phyloP scores from a whole-genome alignment of 345 rosid genomes.

The Heritiera littoralis region DNA sequence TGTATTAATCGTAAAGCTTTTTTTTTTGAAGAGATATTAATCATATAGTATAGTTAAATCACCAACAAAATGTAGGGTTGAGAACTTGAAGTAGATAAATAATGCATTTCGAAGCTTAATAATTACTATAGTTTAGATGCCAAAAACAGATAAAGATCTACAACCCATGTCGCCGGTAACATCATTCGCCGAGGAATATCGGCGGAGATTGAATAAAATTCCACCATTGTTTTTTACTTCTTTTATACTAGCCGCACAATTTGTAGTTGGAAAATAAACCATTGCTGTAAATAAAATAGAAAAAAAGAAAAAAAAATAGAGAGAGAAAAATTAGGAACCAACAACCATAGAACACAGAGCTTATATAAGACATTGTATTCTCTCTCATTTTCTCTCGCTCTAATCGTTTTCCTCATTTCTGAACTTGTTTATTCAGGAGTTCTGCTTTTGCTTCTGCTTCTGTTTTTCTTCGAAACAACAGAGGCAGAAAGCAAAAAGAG shows the following conservation, averaged over 20 bases:
- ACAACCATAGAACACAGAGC: constrained; percentile 22
- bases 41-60: no score
- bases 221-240: constrained; percentile 18
- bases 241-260: constrained; percentile 26
- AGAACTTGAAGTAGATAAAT: no score
- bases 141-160: not conserved
- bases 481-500: constrained; percentile 16
- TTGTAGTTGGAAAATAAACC: constrained; percentile 25
- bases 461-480: constrained; percentile 31
- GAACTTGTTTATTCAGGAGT: constrained; percentile 15
- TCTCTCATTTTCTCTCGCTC: constrained; percentile 26
- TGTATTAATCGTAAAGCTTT: no score
- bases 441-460: constrained; percentile 29
- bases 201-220: not conserved
- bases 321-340: not conserved
- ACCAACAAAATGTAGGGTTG: no score
- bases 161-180: not conserved
- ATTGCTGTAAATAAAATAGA: not conserved
- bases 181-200: constrained; percentile 8
- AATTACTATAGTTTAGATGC: no score
- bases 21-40: no score
- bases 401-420: constrained; percentile 15
- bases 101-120: no score
- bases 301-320: constrained; percentile 5
- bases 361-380: constrained; percentile 42